A percentile compares a stretch with the other conserved stretches of the same genome.
phyloP scores from a whole-genome alignment of 345 rosid species.

The Nephelium lappaceum region DNA sequence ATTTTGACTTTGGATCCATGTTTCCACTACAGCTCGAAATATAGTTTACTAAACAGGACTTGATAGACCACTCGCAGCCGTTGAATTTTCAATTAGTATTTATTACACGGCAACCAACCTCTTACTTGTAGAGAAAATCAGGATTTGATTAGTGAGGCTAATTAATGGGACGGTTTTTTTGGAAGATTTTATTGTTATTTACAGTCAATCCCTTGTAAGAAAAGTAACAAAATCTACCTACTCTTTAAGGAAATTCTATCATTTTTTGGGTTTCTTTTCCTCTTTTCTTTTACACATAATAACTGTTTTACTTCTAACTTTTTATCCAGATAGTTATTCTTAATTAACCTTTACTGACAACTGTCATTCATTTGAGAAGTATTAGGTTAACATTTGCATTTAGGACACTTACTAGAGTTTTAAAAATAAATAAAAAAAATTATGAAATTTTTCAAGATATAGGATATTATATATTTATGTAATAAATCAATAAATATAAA shows the following conservation, averaged over 20 bases:
- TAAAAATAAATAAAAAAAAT: no score
- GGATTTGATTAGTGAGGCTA: not conserved
- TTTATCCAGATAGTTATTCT: no score
- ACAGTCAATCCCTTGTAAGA: constrained; percentile 49
- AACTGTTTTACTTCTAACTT: no score
- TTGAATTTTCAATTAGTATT: not conserved
- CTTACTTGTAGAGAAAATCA: not conserved
- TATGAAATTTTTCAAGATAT: no score
- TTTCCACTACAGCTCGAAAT: not conserved
- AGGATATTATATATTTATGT: no score
- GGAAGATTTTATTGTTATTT: not conserved
- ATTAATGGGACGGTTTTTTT: constrained; percentile 11
- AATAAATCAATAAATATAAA: no score
- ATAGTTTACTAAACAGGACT: constrained; percentile 19
- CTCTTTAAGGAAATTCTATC: constrained; percentile 22
- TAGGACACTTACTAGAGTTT: no score
- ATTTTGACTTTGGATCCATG: constrained; percentile 22
- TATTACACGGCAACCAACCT: constrained; percentile 2
- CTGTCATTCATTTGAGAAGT: no score
- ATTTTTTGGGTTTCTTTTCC: not conserved
- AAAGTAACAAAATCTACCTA: constrained; percentile 36
- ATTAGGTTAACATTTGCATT: no score
- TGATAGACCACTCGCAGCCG: not conserved
- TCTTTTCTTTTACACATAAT: not conserved
- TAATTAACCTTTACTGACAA: no score